These are phyloP conservation scores for Andrographis paniculata DNA, from an alignment of 305 asterid genomes.

Conservation along the genomic window DNA sequence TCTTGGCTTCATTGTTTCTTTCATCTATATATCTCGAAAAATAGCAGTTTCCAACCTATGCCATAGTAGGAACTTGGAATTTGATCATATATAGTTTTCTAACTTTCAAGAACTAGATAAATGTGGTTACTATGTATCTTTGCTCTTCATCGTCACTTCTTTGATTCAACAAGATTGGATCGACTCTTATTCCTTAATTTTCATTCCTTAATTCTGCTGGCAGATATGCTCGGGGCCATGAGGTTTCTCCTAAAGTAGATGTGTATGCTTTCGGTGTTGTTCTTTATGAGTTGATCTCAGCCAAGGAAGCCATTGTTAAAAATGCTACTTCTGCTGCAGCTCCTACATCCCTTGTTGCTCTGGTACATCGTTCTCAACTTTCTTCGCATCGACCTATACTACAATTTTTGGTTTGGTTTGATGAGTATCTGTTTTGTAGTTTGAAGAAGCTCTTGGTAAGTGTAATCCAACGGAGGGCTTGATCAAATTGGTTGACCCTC, in stretches of 20 bases:
- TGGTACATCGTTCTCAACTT: constrained; percentile 36
- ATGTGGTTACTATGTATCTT: no score
- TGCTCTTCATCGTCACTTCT: no score
- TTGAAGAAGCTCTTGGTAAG: constrained; percentile 69
- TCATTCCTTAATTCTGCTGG: constrained; percentile 12
- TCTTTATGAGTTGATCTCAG: constrained; percentile 79
- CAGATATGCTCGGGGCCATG: constrained; percentile 89
- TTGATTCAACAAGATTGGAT: no score
- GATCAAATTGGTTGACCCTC: constrained; percentile 53
- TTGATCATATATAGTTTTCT: no score
- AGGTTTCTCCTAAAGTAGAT: constrained; percentile 88
- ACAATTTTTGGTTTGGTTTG: no score
- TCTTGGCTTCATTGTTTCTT: no score
- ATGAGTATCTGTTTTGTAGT: constrained; percentile 28
- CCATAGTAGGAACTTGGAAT: no score
- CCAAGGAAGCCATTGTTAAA: constrained; percentile 92
- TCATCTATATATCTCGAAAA: no score
- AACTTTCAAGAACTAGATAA: no score
- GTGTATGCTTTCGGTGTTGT: constrained; percentile 98
- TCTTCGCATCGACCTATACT: no score
- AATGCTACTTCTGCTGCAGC: constrained; percentile 43
- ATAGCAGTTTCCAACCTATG: no score
- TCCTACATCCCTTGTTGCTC: constrained; percentile 69
- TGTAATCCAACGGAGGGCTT: constrained; percentile 48
- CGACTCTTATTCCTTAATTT: no score